A percentile compares a stretch with the other conserved stretches of the same genome.
These are phyloP conservation scores for Evernia prunastri DNA, from an alignment of 495 filamentous ascomycete genomes.

Conservation along the genomic window DNA sequence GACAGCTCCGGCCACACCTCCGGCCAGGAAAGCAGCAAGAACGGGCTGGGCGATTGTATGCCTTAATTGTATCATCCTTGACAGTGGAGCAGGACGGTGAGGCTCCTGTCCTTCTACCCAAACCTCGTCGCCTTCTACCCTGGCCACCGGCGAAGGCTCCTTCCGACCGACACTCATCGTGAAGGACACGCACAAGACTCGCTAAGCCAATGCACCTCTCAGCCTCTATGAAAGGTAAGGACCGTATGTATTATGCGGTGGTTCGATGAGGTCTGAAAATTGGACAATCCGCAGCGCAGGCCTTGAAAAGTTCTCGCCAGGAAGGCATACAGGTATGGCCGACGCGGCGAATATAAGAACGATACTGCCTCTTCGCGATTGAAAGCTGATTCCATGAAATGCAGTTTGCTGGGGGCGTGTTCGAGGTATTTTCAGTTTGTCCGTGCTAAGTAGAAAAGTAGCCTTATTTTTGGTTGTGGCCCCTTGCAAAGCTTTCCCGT, in stretches of 20 bases:
- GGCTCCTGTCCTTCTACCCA: conserved; percentile 11
- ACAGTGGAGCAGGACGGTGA: conserved; percentile 22
- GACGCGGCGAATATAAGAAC: conserved; percentile 17
- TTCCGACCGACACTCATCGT: conserved; percentile 22
- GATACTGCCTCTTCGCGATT: conserved; percentile 12
- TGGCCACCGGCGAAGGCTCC: conserved; percentile 18
- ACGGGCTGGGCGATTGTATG: conserved; percentile 67
- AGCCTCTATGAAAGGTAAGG: neutral
- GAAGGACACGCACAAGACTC: neutral
- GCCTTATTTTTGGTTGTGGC: conserved; percentile 18
- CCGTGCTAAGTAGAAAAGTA: neutral
- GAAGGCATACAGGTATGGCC: conserved; percentile 16
- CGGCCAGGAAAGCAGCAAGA: conserved; percentile 87
- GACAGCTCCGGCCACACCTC: conserved; percentile 92
- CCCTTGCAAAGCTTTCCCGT: conserved; percentile 14
- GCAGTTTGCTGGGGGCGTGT: conserved; percentile 7
- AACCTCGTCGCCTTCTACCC: conserved; percentile 20
- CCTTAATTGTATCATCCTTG: conserved; percentile 33
- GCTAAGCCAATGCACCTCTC: neutral
- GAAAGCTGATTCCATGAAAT: conserved; percentile 24
- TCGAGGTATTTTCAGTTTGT: neutral
- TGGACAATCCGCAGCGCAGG: conserved; percentile 12
- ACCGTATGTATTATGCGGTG: neutral
- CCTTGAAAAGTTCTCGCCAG: conserved; percentile 11
- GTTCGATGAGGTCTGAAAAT: neutral